Evolutionary conservation across 805 yeast genomes (phyloP).

Genomic region (Cyberlindnera suaveolens): DNA sequence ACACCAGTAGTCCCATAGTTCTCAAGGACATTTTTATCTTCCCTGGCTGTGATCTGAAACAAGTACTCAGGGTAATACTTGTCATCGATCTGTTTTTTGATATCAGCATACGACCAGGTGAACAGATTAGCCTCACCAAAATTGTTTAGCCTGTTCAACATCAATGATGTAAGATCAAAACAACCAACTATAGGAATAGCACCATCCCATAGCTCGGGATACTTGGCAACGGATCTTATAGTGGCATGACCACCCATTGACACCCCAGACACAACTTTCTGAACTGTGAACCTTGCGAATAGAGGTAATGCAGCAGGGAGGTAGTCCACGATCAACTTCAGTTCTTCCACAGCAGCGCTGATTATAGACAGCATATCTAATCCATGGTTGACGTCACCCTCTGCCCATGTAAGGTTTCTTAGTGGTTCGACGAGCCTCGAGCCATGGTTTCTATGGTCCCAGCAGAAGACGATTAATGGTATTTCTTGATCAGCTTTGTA

Average conservation of each 20-base stretch:
- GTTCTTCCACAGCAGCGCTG: slow-evolving; percentile 15
- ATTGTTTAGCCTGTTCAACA: slow-evolving; percentile 11
- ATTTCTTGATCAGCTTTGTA: background rate
- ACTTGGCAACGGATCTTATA: slow-evolving; percentile 11
- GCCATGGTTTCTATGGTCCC: slow-evolving; percentile 23
- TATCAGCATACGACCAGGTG: background rate
- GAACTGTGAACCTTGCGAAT: slow-evolving; percentile 1
- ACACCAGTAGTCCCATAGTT: slow-evolving; percentile 6
- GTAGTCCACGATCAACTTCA: slow-evolving; percentile 15
- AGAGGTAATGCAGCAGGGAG: slow-evolving; percentile 10
- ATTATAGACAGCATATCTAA: slow-evolving; percentile 16
- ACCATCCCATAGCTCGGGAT: slow-evolving; percentile 12
- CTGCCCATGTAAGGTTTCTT: slow-evolving; percentile 10
- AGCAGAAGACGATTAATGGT: slow-evolving; percentile 12
- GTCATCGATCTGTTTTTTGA: background rate
- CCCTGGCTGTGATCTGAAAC: slow-evolving; percentile 7
- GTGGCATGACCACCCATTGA: slow-evolving; percentile 22
- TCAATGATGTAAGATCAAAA: slow-evolving; percentile 16
- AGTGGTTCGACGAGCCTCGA: slow-evolving; percentile 3
- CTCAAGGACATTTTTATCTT: slow-evolving; percentile 11
- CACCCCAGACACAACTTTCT: slow-evolving; percentile 14
- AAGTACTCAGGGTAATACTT: slow-evolving; percentile 5
- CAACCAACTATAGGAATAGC: slow-evolving; percentile 19
- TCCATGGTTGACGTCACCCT: slow-evolving; percentile 16
- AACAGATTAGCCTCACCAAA: background rate